Evolutionary conservation across 2,329 filamentous ascomycete species (phyloP).

Genomic region (Tolypocladium amazonense): DNA sequence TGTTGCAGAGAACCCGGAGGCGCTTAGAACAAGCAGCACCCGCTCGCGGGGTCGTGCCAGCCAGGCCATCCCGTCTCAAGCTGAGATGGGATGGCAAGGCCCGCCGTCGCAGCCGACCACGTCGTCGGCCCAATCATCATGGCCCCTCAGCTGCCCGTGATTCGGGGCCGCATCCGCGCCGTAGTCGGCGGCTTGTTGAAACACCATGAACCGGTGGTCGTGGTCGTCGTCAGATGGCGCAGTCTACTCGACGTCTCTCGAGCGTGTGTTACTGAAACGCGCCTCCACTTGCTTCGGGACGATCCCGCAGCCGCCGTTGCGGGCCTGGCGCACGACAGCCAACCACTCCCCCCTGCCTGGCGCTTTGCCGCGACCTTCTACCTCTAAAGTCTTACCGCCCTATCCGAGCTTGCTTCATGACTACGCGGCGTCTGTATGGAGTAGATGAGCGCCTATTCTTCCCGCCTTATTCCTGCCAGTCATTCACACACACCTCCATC

Average conservation of each 20-base stretch:
- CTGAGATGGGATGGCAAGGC: background rate
- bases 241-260: background rate
- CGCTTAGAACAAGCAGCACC: background rate
- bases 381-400: no score
- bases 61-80: background rate
- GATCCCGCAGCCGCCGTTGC: background rate
- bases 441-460: no score
- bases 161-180: background rate
- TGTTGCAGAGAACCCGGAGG: background rate
- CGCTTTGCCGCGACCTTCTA: background rate
- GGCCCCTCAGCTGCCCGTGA: background rate
- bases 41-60: no score
- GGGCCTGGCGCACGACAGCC: background rate
- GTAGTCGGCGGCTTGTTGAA: background rate
- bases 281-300: background rate
- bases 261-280: background rate
- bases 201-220: background rate
- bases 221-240: background rate
- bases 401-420: no score
- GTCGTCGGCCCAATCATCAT: background rate
- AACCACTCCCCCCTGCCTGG: background rate
- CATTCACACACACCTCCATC: background rate
- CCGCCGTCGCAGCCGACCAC: background rate
- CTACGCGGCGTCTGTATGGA: no score
- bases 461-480: background rate